Conservation (phyloP, 2,329 filamentous ascomycete genomes). For the Fusarium lyarnte region DNA sequence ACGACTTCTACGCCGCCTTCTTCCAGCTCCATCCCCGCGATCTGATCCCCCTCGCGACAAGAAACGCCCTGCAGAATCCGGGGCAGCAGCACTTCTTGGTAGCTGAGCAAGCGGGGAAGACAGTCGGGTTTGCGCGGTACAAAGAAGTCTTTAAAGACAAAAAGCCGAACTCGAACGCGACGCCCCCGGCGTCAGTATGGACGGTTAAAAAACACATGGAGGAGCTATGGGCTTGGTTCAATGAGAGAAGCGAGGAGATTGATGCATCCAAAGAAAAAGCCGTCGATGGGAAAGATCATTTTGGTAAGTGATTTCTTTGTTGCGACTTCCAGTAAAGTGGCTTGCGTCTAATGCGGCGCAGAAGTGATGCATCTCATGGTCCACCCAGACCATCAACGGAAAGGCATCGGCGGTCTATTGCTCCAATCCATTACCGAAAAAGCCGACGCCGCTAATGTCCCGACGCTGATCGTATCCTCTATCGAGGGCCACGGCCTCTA, state of each 20-base stretch:
- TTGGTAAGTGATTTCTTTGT: constrained; percentile 32
- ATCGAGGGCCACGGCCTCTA: constrained; percentile 30
- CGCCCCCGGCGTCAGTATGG: not conserved
- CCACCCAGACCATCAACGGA: constrained; percentile 34
- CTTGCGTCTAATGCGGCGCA: constrained; percentile 3
- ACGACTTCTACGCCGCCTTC: constrained; percentile 38
- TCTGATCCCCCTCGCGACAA: constrained; percentile 23
- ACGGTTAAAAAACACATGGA: constrained; percentile 32
- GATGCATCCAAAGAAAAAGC: constrained; percentile 27
- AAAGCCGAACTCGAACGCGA: constrained; percentile 18
- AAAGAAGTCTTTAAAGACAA: not conserved
- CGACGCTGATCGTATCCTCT: constrained; percentile 31
- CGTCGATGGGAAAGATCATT: constrained; percentile 22
- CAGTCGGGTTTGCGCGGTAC: constrained; percentile 36
- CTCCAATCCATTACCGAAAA: constrained; percentile 22
- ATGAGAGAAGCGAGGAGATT: constrained; percentile 25
- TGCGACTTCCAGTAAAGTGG: too few relatives aligned
- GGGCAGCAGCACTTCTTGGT: constrained; percentile 17
- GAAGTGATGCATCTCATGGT: constrained; percentile 41
- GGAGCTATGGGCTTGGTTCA: constrained; percentile 35
- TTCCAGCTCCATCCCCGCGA: constrained; percentile 32
- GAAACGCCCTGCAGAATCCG: constrained; percentile 25
- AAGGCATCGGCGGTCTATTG: constrained; percentile 31
- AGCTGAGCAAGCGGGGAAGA: constrained; percentile 23
- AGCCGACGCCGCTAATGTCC: constrained; percentile 20